Percentiles rank a stretch among this genome's conserved stretches.
Evolutionary conservation across 2,329 filamentous ascomycete genomes (phyloP).

Genomic region (Boeremia lycopersici): DNA sequence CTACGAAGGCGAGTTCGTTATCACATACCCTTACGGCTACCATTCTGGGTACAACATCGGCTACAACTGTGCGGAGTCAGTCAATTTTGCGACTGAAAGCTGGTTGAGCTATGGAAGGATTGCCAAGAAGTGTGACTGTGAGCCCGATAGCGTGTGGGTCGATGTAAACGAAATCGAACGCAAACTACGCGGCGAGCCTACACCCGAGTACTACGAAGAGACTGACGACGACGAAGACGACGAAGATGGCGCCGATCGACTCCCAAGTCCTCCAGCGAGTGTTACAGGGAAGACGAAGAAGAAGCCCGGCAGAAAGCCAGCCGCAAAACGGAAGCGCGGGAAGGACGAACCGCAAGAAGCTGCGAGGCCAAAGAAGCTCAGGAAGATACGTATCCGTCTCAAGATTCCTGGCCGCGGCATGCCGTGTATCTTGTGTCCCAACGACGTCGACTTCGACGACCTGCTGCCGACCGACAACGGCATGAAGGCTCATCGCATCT

Average conservation of each 20-base stretch:
- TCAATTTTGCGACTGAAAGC: constrained; percentile 95
- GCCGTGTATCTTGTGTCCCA: constrained; percentile 90
- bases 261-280: constrained; percentile 79
- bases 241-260: constrained; percentile 62
- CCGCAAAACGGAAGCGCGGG: constrained; percentile 60
- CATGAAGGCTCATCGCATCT: constrained; percentile 83
- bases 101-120: constrained; percentile 96
- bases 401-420: constrained; percentile 74
- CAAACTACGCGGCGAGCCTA: constrained; percentile 83
- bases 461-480: constrained; percentile 89
- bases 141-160: constrained; percentile 97
- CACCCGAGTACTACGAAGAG: constrained; percentile 80
- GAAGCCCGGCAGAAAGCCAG: constrained; percentile 74
- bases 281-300: constrained; percentile 73
- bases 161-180: constrained; percentile 96
- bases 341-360: constrained; percentile 50
- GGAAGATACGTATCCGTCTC: constrained; percentile 72
- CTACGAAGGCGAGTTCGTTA: constrained; percentile 96
- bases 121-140: constrained; percentile 95
- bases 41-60: constrained; percentile 98
- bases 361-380: constrained; percentile 72
- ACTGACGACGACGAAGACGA: constrained; percentile 70
- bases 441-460: constrained; percentile 80
- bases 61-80: constrained; percentile 98
- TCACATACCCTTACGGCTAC: constrained; percentile 98